These are phyloP conservation scores for Cytidiella melzeri DNA, from an alignment of 768 basidiomycete species.

Conservation along the genomic window DNA sequence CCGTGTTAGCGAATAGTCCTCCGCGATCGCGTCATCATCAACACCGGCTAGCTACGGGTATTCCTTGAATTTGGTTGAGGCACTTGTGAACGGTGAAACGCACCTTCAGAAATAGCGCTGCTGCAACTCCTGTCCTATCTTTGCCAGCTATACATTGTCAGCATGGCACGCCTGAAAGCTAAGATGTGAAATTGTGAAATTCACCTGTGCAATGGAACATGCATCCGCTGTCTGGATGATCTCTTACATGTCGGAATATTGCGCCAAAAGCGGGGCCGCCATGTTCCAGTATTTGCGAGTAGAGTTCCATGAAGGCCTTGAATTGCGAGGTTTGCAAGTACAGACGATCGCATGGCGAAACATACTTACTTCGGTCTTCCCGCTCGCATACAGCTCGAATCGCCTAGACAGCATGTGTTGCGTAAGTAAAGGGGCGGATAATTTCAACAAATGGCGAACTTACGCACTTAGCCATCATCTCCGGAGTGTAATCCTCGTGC, in stretches of 20 bases:
- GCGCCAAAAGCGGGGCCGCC: slow-evolving; percentile 63
- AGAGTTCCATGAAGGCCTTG: slow-evolving; percentile 76
- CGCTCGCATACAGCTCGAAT: slow-evolving; percentile 71
- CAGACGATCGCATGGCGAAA: neutral
- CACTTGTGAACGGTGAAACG: neutral
- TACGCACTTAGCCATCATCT: slow-evolving; percentile 79
- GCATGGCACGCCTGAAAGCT: neutral
- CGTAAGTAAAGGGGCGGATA: neutral
- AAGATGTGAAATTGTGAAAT: slow-evolving; percentile 1
- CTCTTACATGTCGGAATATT: slow-evolving; percentile 68
- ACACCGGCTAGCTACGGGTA: slow-evolving; percentile 62
- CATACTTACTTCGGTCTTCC: slow-evolving; percentile 61
- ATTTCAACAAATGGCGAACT: slow-evolving; percentile 23
- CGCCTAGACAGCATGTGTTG: slow-evolving; percentile 33
- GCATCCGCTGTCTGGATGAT: slow-evolving; percentile 56
- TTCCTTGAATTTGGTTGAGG: neutral
- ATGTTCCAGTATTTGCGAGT: slow-evolving; percentile 75
- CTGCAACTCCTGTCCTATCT: slow-evolving; percentile 73
- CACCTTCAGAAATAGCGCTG: slow-evolving; percentile 69
- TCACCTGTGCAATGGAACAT: slow-evolving; percentile 75
- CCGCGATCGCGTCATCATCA: slow-evolving; percentile 53
- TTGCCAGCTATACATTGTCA: slow-evolving; percentile 52
- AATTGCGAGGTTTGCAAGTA: slow-evolving; percentile 6
- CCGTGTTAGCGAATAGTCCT: slow-evolving; percentile 73
- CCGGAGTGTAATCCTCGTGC: slow-evolving; percentile 76